phyloP scores from a whole-genome alignment of 1,139 yeast species.

The Diutina pseudorugosa region DNA sequence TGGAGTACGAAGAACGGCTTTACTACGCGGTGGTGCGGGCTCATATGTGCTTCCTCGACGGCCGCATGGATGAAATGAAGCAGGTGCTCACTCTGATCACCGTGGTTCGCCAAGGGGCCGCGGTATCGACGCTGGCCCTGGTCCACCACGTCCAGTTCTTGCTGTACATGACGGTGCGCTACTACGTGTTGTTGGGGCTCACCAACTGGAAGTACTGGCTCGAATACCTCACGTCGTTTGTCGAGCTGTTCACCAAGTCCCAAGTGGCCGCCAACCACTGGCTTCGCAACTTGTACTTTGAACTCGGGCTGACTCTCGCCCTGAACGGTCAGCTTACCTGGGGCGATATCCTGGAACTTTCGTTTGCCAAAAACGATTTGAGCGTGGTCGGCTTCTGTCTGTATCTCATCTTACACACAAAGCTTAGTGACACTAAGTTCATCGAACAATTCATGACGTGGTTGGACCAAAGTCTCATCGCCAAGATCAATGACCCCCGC shows the following conservation, averaged over 20 bases:
- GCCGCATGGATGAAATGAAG: slow-evolving; percentile 11
- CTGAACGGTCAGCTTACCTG: not conserved
- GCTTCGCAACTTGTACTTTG: slow-evolving; percentile 11
- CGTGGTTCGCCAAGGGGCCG: slow-evolving; percentile 6
- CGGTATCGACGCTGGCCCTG: slow-evolving; percentile 11
- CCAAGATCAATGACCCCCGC: not conserved
- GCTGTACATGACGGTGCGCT: slow-evolving; percentile 25
- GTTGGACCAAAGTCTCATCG: not conserved
- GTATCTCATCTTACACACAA: slow-evolving; percentile 15
- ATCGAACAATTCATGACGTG: slow-evolving; percentile 8
- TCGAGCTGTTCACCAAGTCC: slow-evolving; percentile 19
- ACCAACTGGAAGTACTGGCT: slow-evolving; percentile 18
- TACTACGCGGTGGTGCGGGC: slow-evolving; percentile 24
- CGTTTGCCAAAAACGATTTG: not conserved
- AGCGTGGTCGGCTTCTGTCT: not conserved
- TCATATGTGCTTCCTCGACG: slow-evolving; percentile 21
- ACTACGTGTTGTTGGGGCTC: slow-evolving; percentile 23
- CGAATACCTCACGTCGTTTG: slow-evolving; percentile 18
- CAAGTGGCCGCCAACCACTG: slow-evolving; percentile 28
- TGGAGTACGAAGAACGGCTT: slow-evolving; percentile 19
- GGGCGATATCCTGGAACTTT: not conserved
- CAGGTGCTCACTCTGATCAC: slow-evolving; percentile 6
- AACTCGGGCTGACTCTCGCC: not conserved
- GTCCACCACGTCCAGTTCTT: not conserved
- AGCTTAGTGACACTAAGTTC: slow-evolving; percentile 14